Percentiles rank a stretch among this genome's conserved stretches.
These are phyloP conservation scores for Nigrospora sphaerica DNA, from an alignment of 2,329 filamentous ascomycete genomes.

Conservation along the genomic window DNA sequence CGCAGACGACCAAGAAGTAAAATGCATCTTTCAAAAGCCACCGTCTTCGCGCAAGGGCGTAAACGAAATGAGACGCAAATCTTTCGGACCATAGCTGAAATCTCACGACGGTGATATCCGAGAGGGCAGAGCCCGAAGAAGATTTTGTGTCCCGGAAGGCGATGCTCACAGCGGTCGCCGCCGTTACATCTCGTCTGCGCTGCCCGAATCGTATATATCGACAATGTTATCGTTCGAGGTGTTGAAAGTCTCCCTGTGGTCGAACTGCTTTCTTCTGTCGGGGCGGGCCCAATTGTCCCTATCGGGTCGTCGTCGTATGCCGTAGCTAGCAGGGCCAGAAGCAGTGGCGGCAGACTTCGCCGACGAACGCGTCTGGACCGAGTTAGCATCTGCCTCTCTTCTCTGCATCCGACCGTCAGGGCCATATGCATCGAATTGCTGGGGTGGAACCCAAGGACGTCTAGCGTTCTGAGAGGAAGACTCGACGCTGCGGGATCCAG, in stretches of 20 bases:
- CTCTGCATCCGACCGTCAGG: not conserved
- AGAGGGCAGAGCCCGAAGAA: too few relatives aligned
- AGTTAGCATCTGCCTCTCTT: not conserved
- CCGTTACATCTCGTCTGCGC: not conserved
- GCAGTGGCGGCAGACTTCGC: not conserved
- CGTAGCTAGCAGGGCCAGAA: not conserved
- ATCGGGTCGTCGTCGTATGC: not conserved
- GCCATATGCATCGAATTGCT: not conserved
- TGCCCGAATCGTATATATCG: conserved; percentile 1
- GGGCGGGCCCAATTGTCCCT: not conserved
- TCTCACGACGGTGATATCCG: too few relatives aligned
- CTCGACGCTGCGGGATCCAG: not conserved
- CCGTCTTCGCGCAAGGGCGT: too few relatives aligned
- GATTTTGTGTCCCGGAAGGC: too few relatives aligned
- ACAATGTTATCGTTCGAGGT: not conserved
- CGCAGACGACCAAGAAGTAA: too few relatives aligned
- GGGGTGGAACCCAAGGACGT: not conserved
- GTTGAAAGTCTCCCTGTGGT: not conserved
- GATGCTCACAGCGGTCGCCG: too few relatives aligned
- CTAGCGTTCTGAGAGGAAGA: not conserved
- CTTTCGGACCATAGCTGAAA: too few relatives aligned
- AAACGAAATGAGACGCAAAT: too few relatives aligned
- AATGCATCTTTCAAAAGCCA: too few relatives aligned
- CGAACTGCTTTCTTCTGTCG: not conserved
- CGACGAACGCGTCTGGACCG: not conserved